Percentiles rank a stretch among this genome's conserved stretches.
These are phyloP conservation scores for Citropsis articulata DNA, from an alignment of 345 rosid species.

Conservation along the genomic window DNA sequence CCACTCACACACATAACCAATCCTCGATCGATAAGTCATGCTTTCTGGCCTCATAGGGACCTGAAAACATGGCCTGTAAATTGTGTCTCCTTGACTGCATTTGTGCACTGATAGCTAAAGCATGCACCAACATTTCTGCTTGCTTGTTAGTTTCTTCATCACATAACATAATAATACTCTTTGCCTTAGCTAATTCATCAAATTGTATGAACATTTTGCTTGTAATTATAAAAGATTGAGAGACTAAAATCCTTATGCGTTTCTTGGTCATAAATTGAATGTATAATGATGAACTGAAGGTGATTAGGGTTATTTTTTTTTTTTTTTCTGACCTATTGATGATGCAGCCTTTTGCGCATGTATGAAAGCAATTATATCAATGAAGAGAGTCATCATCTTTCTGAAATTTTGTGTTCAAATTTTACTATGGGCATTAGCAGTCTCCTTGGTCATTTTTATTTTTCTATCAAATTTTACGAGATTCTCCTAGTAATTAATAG, in stretches of 20 bases:
- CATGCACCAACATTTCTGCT: slow-evolving; percentile 4
- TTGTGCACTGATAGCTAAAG: neutral
- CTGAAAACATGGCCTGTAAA: slow-evolving; percentile 38
- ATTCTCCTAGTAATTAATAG: neutral
- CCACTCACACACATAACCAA: neutral
- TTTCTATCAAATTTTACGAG: neutral
- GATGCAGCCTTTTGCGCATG: slow-evolving; percentile 12
- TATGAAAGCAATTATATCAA: neutral
- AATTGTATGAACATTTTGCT: neutral
- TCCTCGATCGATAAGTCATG: slow-evolving; percentile 13
- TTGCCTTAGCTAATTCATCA: slow-evolving; percentile 1
- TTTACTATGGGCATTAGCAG: neutral
- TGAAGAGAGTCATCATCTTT: neutral
- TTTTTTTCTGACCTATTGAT: neutral
- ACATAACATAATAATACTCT: neutral
- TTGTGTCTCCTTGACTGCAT: slow-evolving; percentile 43
- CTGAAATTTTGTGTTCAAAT: neutral
- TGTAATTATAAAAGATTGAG: neutral
- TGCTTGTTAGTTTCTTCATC: slow-evolving; percentile 6
- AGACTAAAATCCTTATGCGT: neutral
- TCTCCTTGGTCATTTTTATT: neutral
- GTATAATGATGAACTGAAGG: neutral
- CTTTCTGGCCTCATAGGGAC: slow-evolving; percentile 29
- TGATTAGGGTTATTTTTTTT: too few species aligned
- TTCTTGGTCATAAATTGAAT: neutral